A percentile compares a stretch with the other conserved stretches of the same genome.
Conservation (phyloP, 768 basidiomycete genomes). For the Hericium coralloides region DNA sequence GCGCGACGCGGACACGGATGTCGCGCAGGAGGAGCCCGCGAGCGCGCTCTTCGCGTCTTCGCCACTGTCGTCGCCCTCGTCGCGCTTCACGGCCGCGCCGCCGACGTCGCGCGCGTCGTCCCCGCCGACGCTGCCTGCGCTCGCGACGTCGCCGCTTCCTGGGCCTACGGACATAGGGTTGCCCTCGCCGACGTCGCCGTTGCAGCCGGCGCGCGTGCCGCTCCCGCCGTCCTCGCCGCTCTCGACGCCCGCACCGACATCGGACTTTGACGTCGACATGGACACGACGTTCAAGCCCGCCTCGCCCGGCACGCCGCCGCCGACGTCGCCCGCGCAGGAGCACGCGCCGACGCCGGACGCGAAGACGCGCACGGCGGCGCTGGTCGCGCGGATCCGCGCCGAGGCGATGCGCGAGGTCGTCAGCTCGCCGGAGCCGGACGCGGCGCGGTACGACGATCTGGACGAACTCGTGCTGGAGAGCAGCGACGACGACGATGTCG, state of each 20-base stretch:
- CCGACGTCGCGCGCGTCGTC: neutral
- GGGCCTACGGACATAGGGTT: neutral
- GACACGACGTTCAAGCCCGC: neutral
- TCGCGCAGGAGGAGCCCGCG: neutral
- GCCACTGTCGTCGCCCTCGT: too few species aligned
- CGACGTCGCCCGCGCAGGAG: constrained; percentile 17
- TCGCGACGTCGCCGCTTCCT: neutral
- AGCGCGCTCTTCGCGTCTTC: neutral
- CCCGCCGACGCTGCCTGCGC: neutral
- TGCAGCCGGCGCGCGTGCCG: neutral
- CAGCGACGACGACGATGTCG: constrained; percentile 37
- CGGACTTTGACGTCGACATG: neutral
- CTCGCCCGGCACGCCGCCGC: constrained; percentile 18
- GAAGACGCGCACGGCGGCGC: constrained; percentile 39
- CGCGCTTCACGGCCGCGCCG: neutral
- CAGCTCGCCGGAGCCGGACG: constrained; percentile 35
- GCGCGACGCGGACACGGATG: constrained; percentile 16
- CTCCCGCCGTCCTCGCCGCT: neutral
- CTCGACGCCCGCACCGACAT: too few species aligned
- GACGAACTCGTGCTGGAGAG: constrained; percentile 27
- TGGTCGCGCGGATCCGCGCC: constrained; percentile 49
- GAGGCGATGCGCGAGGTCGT: constrained; percentile 26
- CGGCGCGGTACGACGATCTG: constrained; percentile 27
- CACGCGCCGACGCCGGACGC: constrained; percentile 25
- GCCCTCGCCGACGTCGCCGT: constrained; percentile 1